A percentile compares a stretch with the other conserved stretches of the same genome.
Evolutionary conservation across 768 basidiomycete genomes (phyloP).

Genomic region (Hemileccinum impolitum): DNA sequence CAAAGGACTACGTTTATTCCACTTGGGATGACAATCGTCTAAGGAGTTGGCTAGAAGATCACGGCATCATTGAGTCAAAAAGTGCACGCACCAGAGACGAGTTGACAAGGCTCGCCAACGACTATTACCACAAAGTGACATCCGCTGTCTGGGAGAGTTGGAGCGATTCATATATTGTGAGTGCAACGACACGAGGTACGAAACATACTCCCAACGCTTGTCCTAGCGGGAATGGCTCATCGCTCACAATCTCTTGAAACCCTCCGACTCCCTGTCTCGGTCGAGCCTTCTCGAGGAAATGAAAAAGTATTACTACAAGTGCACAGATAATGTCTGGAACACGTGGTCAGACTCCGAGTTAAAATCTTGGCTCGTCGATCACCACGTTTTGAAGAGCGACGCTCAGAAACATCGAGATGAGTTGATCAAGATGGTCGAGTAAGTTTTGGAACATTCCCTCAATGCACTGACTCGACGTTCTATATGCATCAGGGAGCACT

Average conservation of each 20-base stretch:
- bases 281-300: slow-evolving; percentile 62
- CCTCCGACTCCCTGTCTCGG: slow-evolving; percentile 49
- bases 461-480: not conserved
- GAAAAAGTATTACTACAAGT: slow-evolving; percentile 73
- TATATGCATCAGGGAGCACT: slow-evolving; percentile 54
- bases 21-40: slow-evolving; percentile 84
- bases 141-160: slow-evolving; percentile 79
- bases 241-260: slow-evolving; percentile 67
- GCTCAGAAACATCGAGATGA: slow-evolving; percentile 69
- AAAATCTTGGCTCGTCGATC: slow-evolving; percentile 74
- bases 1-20: slow-evolving; percentile 86
- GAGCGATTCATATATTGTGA: slow-evolving; percentile 79
- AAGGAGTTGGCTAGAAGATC: slow-evolving; percentile 67
- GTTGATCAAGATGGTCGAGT: slow-evolving; percentile 70
- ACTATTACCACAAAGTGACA: slow-evolving; percentile 59
- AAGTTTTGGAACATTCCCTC: slow-evolving; percentile 19
- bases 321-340: slow-evolving; percentile 51
- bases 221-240: slow-evolving; percentile 80
- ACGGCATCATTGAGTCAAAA: slow-evolving; percentile 68
- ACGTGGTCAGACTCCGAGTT: slow-evolving; percentile 79
- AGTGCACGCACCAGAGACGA: slow-evolving; percentile 54
- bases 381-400: slow-evolving; percentile 69
- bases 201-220: not conserved
- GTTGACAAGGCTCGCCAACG: slow-evolving; percentile 63
- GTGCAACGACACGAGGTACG: slow-evolving; percentile 17